These are phyloP conservation scores for Tetratostichococcus sp. DNA, from an alignment of 139 green algal genomes.

Conservation along the genomic window DNA sequence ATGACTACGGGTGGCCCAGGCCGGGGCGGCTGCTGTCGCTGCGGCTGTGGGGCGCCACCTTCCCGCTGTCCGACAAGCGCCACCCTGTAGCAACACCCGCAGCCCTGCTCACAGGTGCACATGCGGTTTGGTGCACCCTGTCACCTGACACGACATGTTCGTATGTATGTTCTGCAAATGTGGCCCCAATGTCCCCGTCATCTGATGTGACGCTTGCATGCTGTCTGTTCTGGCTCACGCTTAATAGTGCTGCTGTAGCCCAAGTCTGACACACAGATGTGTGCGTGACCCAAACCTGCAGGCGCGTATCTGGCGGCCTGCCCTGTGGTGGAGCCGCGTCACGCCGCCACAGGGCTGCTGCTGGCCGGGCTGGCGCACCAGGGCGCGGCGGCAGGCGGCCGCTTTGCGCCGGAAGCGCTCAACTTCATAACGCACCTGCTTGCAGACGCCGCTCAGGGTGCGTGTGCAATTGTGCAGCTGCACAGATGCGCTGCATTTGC, in stretches of 20 bases:
- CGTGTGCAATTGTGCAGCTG: background rate
- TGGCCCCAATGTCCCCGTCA: too few species aligned
- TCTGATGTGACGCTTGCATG: too few species aligned
- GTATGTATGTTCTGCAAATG: too few species aligned
- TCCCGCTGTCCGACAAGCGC: constrained; percentile 74
- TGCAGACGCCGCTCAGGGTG: background rate
- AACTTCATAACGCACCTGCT: constrained; percentile 48
- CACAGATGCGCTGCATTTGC: too few species aligned
- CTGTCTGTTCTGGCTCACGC: too few species aligned
- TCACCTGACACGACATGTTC: too few species aligned
- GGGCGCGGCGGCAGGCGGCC: constrained; percentile 38
- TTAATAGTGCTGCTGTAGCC: too few species aligned
- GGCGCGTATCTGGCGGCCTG: constrained; percentile 38
- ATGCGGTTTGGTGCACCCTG: too few species aligned
- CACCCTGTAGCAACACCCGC: constrained; percentile 81
- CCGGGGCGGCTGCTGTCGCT: constrained; percentile 71
- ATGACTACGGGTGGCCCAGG: constrained; percentile 23
- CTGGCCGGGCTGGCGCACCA: constrained; percentile 33
- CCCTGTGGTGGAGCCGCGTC: constrained; percentile 31
- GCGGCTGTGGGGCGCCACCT: constrained; percentile 77
- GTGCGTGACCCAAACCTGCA: too few species aligned
- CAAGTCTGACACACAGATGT: too few species aligned
- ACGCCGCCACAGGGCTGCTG: constrained; percentile 38
- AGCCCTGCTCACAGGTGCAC: constrained; percentile 43
- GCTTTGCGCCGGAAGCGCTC: constrained; percentile 61